Percentiles rank a stretch among this genome's conserved stretches.
Evolutionary conservation across 192 early-diverging fungal species (phyloP).

Genomic region (Coemansia sp.): DNA sequence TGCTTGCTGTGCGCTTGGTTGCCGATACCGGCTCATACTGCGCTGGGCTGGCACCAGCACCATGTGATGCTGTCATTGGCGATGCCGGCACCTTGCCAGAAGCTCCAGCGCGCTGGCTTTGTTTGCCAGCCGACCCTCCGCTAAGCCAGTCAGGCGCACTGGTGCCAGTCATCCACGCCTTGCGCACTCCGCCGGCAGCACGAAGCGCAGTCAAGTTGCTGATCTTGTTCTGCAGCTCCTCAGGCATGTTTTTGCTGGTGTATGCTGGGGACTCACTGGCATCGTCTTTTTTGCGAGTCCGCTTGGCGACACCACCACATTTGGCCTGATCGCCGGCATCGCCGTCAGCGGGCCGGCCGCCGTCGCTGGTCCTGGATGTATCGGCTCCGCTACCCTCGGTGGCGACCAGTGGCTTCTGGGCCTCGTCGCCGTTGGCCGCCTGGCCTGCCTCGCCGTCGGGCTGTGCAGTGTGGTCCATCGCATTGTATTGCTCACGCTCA

Average conservation of each 20-base stretch:
- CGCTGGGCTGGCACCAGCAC: too few relatives aligned
- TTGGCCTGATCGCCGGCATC: conserved; percentile 33
- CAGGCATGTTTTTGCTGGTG: conserved; percentile 52
- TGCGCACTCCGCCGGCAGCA: conserved; percentile 55
- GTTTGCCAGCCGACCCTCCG: background rate
- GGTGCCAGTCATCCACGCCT: conserved; percentile 57
- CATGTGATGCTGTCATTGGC: background rate
- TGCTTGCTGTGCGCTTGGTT: conserved; percentile 18
- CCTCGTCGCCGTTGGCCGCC: background rate
- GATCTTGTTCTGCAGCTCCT: conserved; percentile 54
- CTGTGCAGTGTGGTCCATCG: conserved; percentile 21
- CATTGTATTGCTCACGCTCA: conserved; percentile 45
- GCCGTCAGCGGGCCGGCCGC: conserved; percentile 2
- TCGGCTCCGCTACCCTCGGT: background rate
- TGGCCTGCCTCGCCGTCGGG: conserved; percentile 11
- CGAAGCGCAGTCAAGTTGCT: conserved; percentile 61
- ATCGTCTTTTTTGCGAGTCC: conserved; percentile 50
- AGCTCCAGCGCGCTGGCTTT: background rate
- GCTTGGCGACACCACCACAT: conserved; percentile 15
- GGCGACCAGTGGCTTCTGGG: background rate
- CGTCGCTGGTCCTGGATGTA: background rate
- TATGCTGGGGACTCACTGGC: conserved; percentile 32
- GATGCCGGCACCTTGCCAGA: background rate
- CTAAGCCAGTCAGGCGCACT: conserved; percentile 24
- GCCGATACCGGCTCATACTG: background rate